phyloP scores from a whole-genome alignment of 192 early-diverging fungal genomes.

The Gamsiella multidivaricata region DNA sequence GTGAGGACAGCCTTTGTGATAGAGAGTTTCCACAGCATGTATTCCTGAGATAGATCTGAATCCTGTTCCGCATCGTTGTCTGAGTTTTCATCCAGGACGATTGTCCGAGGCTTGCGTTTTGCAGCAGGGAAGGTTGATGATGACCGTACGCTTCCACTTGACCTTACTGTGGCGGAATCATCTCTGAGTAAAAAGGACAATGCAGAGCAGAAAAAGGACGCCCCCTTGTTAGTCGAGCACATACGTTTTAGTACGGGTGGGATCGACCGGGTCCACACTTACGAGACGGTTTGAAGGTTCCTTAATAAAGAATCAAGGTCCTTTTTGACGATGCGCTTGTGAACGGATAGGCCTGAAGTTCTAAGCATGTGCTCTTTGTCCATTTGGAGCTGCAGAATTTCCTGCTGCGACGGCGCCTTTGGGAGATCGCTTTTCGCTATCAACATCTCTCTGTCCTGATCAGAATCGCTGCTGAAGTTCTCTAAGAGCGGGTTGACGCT shows the following conservation, averaged over 20 bases:
- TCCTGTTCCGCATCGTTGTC: slow-evolving; percentile 7
- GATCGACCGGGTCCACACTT: not conserved
- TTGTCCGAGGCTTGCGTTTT: not conserved
- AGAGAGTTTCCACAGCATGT: slow-evolving; percentile 13
- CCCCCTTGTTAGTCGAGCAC: not conserved
- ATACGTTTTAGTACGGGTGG: not conserved
- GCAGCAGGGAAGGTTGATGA: not conserved
- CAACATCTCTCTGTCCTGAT: not conserved
- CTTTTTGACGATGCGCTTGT: slow-evolving; percentile 11
- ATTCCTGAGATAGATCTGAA: not conserved
- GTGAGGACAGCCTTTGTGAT: slow-evolving; percentile 1
- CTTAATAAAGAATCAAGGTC: not conserved
- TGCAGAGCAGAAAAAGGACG: not conserved
- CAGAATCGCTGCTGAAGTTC: not conserved
- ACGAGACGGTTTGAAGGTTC: slow-evolving; percentile 11
- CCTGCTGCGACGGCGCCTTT: slow-evolving; percentile 4
- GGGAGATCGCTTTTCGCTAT: not conserved
- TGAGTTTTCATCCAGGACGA: slow-evolving; percentile 7
- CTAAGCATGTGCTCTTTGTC: slow-evolving; percentile 11
- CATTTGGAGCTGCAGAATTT: not conserved
- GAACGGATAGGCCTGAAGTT: not conserved
- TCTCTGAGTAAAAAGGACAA: not conserved
- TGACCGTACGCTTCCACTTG: not conserved
- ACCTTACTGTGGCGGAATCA: too few relatives aligned
- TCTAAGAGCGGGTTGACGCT: not conserved